These are phyloP conservation scores for Emericellopsis atlantica DNA, from an alignment of 2,329 filamentous ascomycete genomes.

Conservation along the genomic window DNA sequence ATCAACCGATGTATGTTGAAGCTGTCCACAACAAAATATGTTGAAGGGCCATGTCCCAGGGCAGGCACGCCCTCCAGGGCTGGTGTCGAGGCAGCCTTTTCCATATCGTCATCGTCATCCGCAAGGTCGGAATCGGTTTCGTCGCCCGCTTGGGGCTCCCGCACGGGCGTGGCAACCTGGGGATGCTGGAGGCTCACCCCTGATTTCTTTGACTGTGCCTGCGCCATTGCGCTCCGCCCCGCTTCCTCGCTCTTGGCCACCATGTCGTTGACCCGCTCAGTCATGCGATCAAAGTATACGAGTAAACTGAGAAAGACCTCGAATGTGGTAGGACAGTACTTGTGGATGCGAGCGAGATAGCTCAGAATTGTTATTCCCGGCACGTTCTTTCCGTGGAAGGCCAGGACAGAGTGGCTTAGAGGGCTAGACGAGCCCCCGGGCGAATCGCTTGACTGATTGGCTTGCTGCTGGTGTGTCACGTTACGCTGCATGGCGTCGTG, in stretches of 20 bases:
- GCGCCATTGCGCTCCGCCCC: slow-evolving; percentile 19
- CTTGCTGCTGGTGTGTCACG: slow-evolving; percentile 44
- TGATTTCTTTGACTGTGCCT: slow-evolving; percentile 1
- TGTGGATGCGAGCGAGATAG: slow-evolving; percentile 92
- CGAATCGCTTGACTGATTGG: slow-evolving; percentile 28
- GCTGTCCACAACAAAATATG: slow-evolving; percentile 88
- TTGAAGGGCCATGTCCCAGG: slow-evolving; percentile 25
- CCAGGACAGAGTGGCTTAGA: slow-evolving; percentile 58
- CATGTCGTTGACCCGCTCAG: slow-evolving; percentile 79
- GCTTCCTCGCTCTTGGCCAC: slow-evolving; percentile 55
- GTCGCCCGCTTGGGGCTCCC: slow-evolving; percentile 15
- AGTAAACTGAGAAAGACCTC: slow-evolving; percentile 92
- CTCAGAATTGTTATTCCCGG: slow-evolving; percentile 94
- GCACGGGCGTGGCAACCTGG: slow-evolving; percentile 10
- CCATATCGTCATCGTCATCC: slow-evolving; percentile 30
- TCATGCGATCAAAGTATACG: slow-evolving; percentile 99
- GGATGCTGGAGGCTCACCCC: slow-evolving; percentile 11
- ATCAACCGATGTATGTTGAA: slow-evolving; percentile 97
- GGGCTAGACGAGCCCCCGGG: slow-evolving; percentile 44
- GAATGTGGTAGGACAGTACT: slow-evolving; percentile 97
- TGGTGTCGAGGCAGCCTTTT: slow-evolving; percentile 2
- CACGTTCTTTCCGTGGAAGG: slow-evolving; percentile 96
- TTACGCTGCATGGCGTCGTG: slow-evolving; percentile 81
- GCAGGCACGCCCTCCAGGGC: slow-evolving; percentile 8
- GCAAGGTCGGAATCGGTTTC: slow-evolving; percentile 38